Conservation (phyloP, 1,139 yeast species). For the Pichia sp. region DNA sequence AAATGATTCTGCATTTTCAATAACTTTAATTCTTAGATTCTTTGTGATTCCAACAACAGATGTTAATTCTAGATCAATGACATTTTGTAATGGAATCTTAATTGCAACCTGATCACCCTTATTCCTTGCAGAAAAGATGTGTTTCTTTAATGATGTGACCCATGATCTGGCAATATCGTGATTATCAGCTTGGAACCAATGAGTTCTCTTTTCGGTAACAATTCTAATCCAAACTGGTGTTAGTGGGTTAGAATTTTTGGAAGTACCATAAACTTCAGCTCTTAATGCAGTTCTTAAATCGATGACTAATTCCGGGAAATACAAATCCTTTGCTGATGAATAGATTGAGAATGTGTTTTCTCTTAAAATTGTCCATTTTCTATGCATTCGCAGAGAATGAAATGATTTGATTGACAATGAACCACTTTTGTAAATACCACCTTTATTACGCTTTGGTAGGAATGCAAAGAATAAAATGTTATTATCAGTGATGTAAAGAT, state of each 20-base stretch:
- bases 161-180: constrained; percentile 72
- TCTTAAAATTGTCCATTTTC: constrained; percentile 79
- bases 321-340: constrained; percentile 69
- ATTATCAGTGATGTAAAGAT: constrained; percentile 65
- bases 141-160: constrained; percentile 73
- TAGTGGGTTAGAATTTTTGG: constrained; percentile 20
- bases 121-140: constrained; percentile 72
- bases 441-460: constrained; percentile 61
- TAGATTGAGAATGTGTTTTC: constrained; percentile 70
- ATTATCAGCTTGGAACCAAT: constrained; percentile 72
- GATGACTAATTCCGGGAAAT: constrained; percentile 77
- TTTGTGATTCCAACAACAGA: constrained; percentile 44
- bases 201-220: constrained; percentile 56
- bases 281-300: constrained; percentile 64
- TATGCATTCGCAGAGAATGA: constrained; percentile 33
- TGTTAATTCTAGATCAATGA: constrained; percentile 60
- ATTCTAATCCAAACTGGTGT: constrained; percentile 51
- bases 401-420: constrained; percentile 35
- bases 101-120: constrained; percentile 71
- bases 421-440: constrained; percentile 52
- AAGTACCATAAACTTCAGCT: constrained; percentile 48
- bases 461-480: constrained; percentile 77
- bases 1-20: constrained; percentile 49
- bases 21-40: constrained; percentile 43
- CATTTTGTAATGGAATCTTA: constrained; percentile 69